Evolutionary conservation across 2,329 filamentous ascomycete species (phyloP), one percentile per base, ranked within the genome.

Genomic region (Tolypocladium amazonense): DNA sequence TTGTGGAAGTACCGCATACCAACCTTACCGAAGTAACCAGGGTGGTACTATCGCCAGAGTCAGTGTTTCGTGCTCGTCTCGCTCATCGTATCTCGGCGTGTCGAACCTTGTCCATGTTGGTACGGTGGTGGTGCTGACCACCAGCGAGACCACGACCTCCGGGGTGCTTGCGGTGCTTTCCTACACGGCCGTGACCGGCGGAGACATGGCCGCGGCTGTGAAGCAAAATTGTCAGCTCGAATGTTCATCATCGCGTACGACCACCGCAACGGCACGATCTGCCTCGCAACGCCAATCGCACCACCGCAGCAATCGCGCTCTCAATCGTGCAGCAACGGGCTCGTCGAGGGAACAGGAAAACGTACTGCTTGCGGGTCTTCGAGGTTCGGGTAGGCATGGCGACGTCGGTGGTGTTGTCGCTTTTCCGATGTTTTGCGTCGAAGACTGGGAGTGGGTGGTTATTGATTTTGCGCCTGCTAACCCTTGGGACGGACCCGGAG

Each of bases 21-120:
- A 71, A 93, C 90, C 84, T 97, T 96, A 81, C 91, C 91, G 81
- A 97, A 97, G 90, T 97, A 97, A 91, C 94, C 94, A 65, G 93
- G 92, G 77, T 96, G 90, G 88, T 93, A 92, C 81, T 93, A 86
- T 72, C 61, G 62, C 50, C 64, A 62, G 58, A 57, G 70, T 74
- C 65, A 74, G 72, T 61, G 60, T 60, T 45, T 47, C 35, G 38
- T 53, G 53, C 43, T 27, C 52, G 43, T 53, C 50, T 20, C 52
- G 12, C 58, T 38, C 50, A 53, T 63, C 63, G 27, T 61, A 15
- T 41, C 18, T 65, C 60, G 62, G 67, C 66, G 65, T 88, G 79
- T 90, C 88, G 73, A 92, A 82, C 81, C 90, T 92, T 78, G 88
- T 93, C 74, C 89, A 77, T 75, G 73, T 77, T 77, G 72, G 75